Evolutionary conservation across 2,329 filamentous ascomycete genomes (phyloP), one percentile per base, ranked within the genome.

Genomic region (Coniella lustricola): DNA sequence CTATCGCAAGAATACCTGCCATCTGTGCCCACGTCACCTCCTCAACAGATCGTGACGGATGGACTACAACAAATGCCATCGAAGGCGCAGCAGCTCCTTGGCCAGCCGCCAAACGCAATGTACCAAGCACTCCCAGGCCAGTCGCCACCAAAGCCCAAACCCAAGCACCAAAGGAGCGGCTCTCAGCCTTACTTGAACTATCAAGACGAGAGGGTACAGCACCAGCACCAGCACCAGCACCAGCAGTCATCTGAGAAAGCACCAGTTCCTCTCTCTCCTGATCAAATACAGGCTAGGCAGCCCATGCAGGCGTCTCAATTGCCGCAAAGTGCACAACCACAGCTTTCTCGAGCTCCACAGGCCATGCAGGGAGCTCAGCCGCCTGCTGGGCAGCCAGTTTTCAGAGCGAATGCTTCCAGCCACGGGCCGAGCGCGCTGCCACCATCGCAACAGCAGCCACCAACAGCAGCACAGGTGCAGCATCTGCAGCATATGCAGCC

Each of bases 381-480:
- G 5, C 40, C 45, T 20, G n/a, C 8, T 14, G 44, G 47, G 21
- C 48, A 48, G 8, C 44, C 51, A 13, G 45, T 50, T 17, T 29
- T 44, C n/a, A 44, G 46, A 16, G 47, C 52, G 29, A 3, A 40
- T 16, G 18, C 47, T 34, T 8, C 39, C 40, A 39, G 42, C 31
- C 20, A 44, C 43, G 22, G 45, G 25, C 39, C 42, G 29, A 29
- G 25, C 13, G 43, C 37, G 7, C 29, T 41, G 38, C 43, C 44
- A 18, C 35, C 33, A 16, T 31, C 20, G 7, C 48, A 41, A 4
- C 44, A 61, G 51, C 59, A 57, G n/a, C 59, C 25, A 57, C 16
- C 42, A 56, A 7, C 52, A 52, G 13, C 49, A 55, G 21, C 4
- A 29, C 53, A 54, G 39, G 38, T 44, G 17, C 44, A 46, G 34